Conservation (phyloP, 306 rosid species). For the Dalbergia cultrata region DNA sequence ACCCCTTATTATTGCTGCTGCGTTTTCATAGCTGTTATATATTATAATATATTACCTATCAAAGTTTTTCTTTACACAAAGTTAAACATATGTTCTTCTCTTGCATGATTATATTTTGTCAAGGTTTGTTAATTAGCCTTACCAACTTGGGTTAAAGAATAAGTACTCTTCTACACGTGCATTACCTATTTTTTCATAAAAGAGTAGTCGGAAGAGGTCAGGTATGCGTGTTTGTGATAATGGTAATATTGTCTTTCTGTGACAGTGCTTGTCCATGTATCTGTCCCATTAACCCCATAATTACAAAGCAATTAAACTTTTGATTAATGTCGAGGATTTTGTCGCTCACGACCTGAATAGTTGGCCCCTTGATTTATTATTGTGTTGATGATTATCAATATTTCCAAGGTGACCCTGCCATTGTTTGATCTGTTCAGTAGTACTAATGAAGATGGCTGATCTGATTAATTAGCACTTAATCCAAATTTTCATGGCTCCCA, state of each 20-base stretch:
- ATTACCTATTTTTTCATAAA: constrained; percentile 25
- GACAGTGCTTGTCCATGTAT: constrained; percentile 53
- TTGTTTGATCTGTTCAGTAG: constrained; percentile 40
- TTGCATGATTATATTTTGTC: not conserved
- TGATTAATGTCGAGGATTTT: constrained; percentile 45
- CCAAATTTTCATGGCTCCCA: constrained; percentile 57
- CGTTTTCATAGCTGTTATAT: not conserved
- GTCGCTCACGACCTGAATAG: constrained; percentile 48
- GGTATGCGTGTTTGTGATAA: not conserved
- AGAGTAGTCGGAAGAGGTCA: constrained; percentile 32
- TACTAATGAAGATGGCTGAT: constrained; percentile 36
- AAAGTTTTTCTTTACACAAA: not conserved
- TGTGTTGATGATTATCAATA: constrained; percentile 45
- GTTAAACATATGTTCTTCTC: not conserved
- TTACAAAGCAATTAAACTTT: constrained; percentile 29
- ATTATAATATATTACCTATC: not conserved
- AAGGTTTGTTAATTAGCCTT: constrained; percentile 15
- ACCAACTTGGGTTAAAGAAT: constrained; percentile 26
- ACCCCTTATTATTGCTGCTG: not conserved
- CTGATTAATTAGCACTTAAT: constrained; percentile 43
- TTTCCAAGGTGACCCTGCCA: constrained; percentile 40
- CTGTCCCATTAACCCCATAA: constrained; percentile 47
- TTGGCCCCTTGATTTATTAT: constrained; percentile 47
- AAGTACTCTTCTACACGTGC: constrained; percentile 35
- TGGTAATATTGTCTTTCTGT: constrained; percentile 43